Conservation (phyloP, 192 early-diverging fungal species). For the Coemansia sp. region DNA sequence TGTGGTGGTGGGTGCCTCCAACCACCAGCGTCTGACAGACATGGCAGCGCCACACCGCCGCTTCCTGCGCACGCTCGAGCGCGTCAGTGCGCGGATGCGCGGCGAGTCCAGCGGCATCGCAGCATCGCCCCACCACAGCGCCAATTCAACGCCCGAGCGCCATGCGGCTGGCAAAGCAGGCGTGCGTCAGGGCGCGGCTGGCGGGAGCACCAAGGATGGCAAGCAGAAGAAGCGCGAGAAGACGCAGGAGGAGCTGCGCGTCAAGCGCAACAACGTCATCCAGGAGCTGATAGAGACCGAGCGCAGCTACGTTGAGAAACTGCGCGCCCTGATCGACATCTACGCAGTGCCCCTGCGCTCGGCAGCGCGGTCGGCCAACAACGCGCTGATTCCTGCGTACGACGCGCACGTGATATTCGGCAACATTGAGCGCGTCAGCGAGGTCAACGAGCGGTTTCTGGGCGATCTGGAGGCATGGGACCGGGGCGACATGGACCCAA, state of each 20-base stretch:
- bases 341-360: slow-evolving; percentile 59
- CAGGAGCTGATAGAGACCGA: slow-evolving; percentile 64
- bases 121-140: slow-evolving; percentile 26
- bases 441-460: slow-evolving; percentile 59
- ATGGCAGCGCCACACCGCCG: slow-evolving; percentile 43
- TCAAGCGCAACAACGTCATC: slow-evolving; percentile 56
- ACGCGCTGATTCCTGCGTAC: slow-evolving; percentile 59
- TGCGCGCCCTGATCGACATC: slow-evolving; percentile 56
- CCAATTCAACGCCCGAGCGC: slow-evolving; percentile 17
- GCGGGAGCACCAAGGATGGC: slow-evolving; percentile 3
- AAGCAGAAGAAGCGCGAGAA: slow-evolving; percentile 30
- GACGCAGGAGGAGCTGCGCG: slow-evolving; percentile 47
- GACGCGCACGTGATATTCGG: slow-evolving; percentile 62
- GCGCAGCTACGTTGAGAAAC: slow-evolving; percentile 61
- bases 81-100: slow-evolving; percentile 39
- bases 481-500: slow-evolving; percentile 48
- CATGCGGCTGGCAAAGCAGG: neutral
- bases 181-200: neutral
- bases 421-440: slow-evolving; percentile 60
- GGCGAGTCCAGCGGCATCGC: slow-evolving; percentile 25
- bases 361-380: slow-evolving; percentile 53
- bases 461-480: slow-evolving; percentile 53
- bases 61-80: slow-evolving; percentile 50
- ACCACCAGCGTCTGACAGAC: slow-evolving; percentile 21
- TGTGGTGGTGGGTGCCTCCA: slow-evolving; percentile 41